phyloP scores from a whole-genome alignment of 2,329 filamentous ascomycete species.

The Xylariomycetidae sp. region DNA sequence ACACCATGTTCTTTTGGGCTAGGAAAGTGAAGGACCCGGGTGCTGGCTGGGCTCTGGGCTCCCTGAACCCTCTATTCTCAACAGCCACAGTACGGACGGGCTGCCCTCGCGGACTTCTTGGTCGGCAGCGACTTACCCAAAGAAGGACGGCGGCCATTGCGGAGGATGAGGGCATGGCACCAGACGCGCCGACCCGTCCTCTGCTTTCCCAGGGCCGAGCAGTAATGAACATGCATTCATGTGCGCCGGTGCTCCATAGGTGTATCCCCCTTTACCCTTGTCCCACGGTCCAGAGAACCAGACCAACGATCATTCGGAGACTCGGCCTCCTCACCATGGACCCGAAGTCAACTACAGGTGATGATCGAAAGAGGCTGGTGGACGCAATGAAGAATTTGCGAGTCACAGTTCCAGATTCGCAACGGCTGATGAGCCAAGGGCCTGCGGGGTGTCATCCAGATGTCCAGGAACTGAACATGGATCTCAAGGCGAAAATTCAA shows the following conservation, averaged over 20 bases:
- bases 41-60: slow-evolving; percentile 25
- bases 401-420: too few species aligned
- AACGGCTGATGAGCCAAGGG: too few species aligned
- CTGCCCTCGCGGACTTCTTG: slow-evolving; percentile 32
- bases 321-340: too few species aligned
- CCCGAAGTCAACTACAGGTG: too few species aligned
- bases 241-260: slow-evolving; percentile 4
- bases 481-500: too few species aligned
- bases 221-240: slow-evolving; percentile 10
- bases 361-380: too few species aligned
- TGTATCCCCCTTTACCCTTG: too few species aligned
- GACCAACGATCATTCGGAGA: too few species aligned
- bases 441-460: too few species aligned
- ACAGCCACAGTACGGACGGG: slow-evolving; percentile 30
- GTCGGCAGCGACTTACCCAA: slow-evolving; percentile 22
- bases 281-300: too few species aligned
- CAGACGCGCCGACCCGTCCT: slow-evolving; percentile 23
- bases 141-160: slow-evolving; percentile 24
- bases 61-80: slow-evolving; percentile 29
- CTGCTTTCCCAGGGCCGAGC: slow-evolving; percentile 21
- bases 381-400: too few species aligned
- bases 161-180: slow-evolving; percentile 27
- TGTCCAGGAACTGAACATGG: too few species aligned
- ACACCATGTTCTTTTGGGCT: slow-evolving; percentile 20
- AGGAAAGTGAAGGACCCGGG: slow-evolving; percentile 27